phyloP scores from a whole-genome alignment of 202 grass and related monocot genomes.

The Digitaria exilis region DNA sequence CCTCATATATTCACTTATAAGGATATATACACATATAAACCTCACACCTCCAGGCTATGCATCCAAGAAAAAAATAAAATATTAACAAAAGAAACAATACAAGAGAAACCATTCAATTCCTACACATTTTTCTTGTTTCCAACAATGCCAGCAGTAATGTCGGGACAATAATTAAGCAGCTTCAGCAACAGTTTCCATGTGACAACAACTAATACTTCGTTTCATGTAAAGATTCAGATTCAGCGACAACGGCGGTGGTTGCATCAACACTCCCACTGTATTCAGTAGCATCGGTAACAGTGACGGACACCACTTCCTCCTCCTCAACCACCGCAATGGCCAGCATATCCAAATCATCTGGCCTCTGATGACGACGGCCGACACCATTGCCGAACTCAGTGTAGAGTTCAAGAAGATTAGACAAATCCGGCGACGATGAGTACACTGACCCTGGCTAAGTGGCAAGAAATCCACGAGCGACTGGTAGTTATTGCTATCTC shows the following conservation, averaged over 20 bases:
- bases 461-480: slow-evolving; percentile 54
- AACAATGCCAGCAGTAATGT: no score
- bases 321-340: not conserved
- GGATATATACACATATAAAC: no score
- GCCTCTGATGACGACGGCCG: not conserved
- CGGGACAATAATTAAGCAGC: no score
- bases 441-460: slow-evolving; percentile 40
- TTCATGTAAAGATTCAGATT: not conserved
- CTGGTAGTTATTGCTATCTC: slow-evolving; percentile 52
- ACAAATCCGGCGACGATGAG: slow-evolving; percentile 52
- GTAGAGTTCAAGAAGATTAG: slow-evolving; percentile 46
- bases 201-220: not conserved
- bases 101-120: no score
- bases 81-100: no score
- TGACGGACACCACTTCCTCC: not conserved
- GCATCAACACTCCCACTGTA: not conserved
- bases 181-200: not conserved
- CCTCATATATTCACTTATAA: no score
- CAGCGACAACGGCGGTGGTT: not conserved
- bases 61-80: no score
- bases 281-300: not conserved
- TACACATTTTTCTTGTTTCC: no score
- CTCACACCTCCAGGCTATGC: no score
- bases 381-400: not conserved
- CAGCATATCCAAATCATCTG: not conserved